phyloP scores from a whole-genome alignment of 352 stramenopile genomes.

The Phytophthora colocasiae region DNA sequence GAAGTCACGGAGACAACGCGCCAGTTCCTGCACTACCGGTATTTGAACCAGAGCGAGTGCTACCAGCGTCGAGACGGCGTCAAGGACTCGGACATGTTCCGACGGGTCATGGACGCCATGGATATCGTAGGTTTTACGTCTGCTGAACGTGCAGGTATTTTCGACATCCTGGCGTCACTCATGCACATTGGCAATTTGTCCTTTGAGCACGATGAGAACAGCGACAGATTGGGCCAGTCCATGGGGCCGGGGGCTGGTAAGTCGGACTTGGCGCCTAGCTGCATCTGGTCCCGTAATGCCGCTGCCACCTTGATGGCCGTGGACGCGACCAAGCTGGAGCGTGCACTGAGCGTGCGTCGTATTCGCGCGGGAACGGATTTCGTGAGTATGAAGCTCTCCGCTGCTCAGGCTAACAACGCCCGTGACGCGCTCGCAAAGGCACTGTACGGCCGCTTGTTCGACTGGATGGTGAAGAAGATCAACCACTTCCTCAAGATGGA shows the following conservation, averaged over 20 bases:
- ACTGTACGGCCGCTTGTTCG: constrained; percentile 90
- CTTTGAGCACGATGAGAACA: constrained; percentile 85
- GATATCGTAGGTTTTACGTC: constrained; percentile 85
- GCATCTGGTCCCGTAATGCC: constrained; percentile 76
- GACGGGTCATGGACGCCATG: constrained; percentile 82
- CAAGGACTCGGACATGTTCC: constrained; percentile 80
- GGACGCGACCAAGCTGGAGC: constrained; percentile 74
- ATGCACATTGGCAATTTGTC: constrained; percentile 91
- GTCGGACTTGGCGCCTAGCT: constrained; percentile 61
- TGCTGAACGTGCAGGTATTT: constrained; percentile 79
- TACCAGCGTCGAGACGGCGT: constrained; percentile 81
- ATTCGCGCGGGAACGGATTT: constrained; percentile 87
- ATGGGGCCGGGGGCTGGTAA: constrained; percentile 31
- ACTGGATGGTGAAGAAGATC: constrained; percentile 90
- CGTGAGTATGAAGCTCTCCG: constrained; percentile 85
- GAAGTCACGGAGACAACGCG: constrained; percentile 51
- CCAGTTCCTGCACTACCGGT: constrained; percentile 80
- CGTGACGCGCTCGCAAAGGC: constrained; percentile 86
- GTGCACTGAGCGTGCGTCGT: constrained; percentile 76
- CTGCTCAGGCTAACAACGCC: constrained; percentile 83
- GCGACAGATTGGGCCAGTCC: constrained; percentile 52
- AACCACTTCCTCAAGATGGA: constrained; percentile 89
- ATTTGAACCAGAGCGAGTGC: constrained; percentile 89
- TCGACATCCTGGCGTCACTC: constrained; percentile 83
- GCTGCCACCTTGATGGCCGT: constrained; percentile 76